Conservation (phyloP, 495 filamentous ascomycete genomes). For the Podospora appendiculata region DNA sequence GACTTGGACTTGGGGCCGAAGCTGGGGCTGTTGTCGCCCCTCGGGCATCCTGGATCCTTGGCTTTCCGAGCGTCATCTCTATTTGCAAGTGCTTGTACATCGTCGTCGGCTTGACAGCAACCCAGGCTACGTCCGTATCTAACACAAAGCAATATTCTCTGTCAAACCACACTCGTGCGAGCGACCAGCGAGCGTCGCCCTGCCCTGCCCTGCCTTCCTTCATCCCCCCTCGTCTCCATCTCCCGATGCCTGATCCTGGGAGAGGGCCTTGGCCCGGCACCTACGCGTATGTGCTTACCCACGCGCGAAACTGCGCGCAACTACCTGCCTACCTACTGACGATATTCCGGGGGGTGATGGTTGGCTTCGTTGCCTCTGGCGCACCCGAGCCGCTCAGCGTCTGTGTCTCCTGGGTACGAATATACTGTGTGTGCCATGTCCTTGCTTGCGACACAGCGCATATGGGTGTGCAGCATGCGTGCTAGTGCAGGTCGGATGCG, state of each 20-base stretch:
- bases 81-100: constrained; percentile 3
- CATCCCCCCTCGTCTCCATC: not conserved
- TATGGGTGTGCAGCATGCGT: too few species aligned
- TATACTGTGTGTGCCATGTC: too few species aligned
- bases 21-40: not conserved
- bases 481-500: too few species aligned
- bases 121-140: constrained; percentile 24
- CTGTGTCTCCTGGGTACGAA: too few species aligned
- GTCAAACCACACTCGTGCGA: constrained; percentile 20
- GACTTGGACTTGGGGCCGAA: too few species aligned
- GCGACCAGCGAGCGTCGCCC: constrained; percentile 1
- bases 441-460: too few species aligned
- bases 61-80: not conserved
- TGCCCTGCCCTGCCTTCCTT: not conserved
- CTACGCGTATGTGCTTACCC: not conserved
- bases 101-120: constrained; percentile 11
- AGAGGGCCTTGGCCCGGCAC: too few species aligned
- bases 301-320: not conserved
- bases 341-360: too few species aligned
- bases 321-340: not conserved
- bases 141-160: constrained; percentile 18
- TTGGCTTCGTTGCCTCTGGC: too few species aligned
- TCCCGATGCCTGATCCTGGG: constrained; percentile 17
- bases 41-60: constrained; percentile 5
- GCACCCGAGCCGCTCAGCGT: too few species aligned